Conservation (phyloP, 306 rosid genomes). For the Fragaria nilgerrensis region DNA sequence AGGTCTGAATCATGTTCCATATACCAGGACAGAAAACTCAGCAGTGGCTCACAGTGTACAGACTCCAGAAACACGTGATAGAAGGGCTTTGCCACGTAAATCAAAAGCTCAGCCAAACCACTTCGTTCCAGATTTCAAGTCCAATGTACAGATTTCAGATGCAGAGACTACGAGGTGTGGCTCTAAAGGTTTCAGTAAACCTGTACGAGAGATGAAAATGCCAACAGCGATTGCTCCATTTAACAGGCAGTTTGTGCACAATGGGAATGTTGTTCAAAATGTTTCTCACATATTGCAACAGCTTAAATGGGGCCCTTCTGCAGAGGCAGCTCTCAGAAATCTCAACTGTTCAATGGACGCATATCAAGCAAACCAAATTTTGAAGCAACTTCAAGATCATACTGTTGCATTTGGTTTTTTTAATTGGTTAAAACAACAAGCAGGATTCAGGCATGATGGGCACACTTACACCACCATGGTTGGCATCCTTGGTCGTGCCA, state of each 20-base stretch:
- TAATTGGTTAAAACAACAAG: conserved; percentile 69
- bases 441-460: conserved; percentile 79
- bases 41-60: conserved; percentile 32
- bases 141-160: conserved; percentile 38
- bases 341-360: conserved; percentile 64
- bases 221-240: conserved; percentile 39
- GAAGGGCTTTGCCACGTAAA: conserved; percentile 46
- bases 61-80: conserved; percentile 35
- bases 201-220: conserved; percentile 45
- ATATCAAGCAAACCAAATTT: conserved; percentile 83
- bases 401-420: conserved; percentile 77
- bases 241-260: conserved; percentile 37
- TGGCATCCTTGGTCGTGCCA: conserved; percentile 89
- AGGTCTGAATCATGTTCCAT: conserved; percentile 48
- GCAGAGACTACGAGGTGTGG: conserved; percentile 30
- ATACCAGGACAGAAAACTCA: conserved; percentile 40
- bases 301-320: conserved; percentile 66
- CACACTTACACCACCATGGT: conserved; percentile 95
- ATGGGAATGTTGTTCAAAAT: conserved; percentile 48
- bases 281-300: conserved; percentile 59
- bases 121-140: conserved; percentile 43
- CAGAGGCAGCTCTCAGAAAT: conserved; percentile 66
- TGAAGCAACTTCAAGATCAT: conserved; percentile 76
- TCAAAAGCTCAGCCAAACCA: conserved; percentile 42
- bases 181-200: conserved; percentile 44